Evolutionary conservation across 2,329 filamentous ascomycete genomes (phyloP).

Genomic region (Phialocephala subalpina): DNA sequence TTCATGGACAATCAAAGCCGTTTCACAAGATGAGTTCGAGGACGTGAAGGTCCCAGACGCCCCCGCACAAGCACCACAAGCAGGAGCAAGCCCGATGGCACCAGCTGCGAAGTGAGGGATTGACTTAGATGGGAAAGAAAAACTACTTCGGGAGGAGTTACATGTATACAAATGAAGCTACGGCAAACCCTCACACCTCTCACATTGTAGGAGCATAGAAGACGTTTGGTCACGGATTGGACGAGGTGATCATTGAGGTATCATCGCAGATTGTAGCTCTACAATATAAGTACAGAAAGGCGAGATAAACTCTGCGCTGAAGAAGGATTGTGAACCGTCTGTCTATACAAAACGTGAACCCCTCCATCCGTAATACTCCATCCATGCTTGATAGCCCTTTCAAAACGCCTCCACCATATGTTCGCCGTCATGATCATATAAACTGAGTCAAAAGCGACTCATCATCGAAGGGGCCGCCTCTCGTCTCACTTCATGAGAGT

Average conservation of each 20-base stretch:
- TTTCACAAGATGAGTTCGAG: constrained; percentile 96
- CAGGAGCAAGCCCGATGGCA: constrained; percentile 36
- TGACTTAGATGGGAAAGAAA: neutral
- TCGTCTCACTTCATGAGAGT: constrained; percentile 35
- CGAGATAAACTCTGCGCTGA: constrained; percentile 20
- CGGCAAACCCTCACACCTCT: constrained; percentile 5
- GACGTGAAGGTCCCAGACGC: constrained; percentile 87
- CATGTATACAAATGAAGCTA: constrained; percentile 1
- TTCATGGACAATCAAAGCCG: constrained; percentile 78
- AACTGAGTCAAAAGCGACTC: constrained; percentile 37
- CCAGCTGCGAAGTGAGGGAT: constrained; percentile 18
- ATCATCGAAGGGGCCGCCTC: constrained; percentile 36
- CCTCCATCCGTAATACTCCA: constrained; percentile 30
- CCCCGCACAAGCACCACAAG: constrained; percentile 35
- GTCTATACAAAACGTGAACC: constrained; percentile 31
- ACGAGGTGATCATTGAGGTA: constrained; percentile 12
- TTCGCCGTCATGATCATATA: constrained; percentile 39
- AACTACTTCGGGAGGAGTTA: neutral
- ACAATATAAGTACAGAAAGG: constrained; percentile 38
- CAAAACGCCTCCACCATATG: constrained; percentile 37
- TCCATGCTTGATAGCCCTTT: constrained; percentile 26
- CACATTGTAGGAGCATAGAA: constrained; percentile 20
- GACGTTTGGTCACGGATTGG: constrained; percentile 19
- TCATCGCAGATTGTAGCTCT: constrained; percentile 29
- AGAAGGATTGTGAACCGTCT: constrained; percentile 30